Evolutionary conservation across 1,284 basidiomycete species (phyloP), one percentile per base, ranked within the genome.

Genomic region (Ustilago xerochloae): DNA sequence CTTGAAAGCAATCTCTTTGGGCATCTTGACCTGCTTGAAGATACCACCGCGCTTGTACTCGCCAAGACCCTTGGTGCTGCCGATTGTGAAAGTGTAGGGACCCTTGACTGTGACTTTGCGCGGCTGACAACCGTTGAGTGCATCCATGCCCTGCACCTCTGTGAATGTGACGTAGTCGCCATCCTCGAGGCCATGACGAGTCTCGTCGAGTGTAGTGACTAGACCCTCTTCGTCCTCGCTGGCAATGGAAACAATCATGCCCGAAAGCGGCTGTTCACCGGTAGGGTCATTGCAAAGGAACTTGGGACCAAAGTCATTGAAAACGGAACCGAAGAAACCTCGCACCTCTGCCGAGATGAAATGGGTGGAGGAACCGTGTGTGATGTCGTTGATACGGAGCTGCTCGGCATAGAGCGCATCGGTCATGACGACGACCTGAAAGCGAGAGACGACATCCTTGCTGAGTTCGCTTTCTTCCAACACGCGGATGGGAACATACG

Each of bases 21-120:
- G 97, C 94, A 97, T 95, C 88, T 99, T 99, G 81, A 99, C 94
- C 86, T 99, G 97, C 16, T 93, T 95, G 85, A 99, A 99, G 77
- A 96, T 92, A 51, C 97, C 97, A 30, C 95, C 97, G 30, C 90
- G 86, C 81, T 91, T 90, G 87, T 99, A 99, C 48, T 90, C 88
- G 53, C 91, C 88, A 13, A 82, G 73, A 12, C 75, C 65, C 28
- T 75, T 63, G 9, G 82, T 84, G 71, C 83, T 87, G 73, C 81
- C 82, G 48, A 84, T 83, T 20, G 81, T 75, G 70, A 84, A 83
- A 3, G 81, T 81, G 66, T 84, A 83, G 15, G 81, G 81, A 84
- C 87, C 97, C 84, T 97, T 98, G 76, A 97, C 93, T 9, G 91
- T 88, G 51, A 99, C 87, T 85, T 95, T 98, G 62, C 93, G 89